Evolutionary conservation across 768 basidiomycete genomes (phyloP).

Genomic region (Cyathus striatus): DNA sequence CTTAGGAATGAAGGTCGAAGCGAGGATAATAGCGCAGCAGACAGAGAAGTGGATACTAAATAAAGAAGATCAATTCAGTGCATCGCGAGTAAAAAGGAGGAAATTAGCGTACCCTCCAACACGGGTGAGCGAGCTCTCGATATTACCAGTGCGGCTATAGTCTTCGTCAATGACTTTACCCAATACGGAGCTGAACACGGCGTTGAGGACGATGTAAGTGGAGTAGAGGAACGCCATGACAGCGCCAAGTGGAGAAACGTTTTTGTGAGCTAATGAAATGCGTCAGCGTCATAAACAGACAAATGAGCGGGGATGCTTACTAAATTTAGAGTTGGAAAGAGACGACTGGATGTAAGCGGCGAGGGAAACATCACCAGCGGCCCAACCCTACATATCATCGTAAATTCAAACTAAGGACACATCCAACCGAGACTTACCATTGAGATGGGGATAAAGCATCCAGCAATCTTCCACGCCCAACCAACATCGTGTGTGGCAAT

Average conservation of each 20-base stretch:
- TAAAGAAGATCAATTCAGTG: background rate
- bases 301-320: conserved; percentile 7
- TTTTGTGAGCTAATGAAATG: conserved; percentile 14
- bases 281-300: background rate
- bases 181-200: conserved; percentile 20
- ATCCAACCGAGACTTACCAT: conserved; percentile 9
- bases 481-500: conserved; percentile 14
- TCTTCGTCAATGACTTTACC: conserved; percentile 26
- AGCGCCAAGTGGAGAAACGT: conserved; percentile 23
- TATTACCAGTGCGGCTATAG: conserved; percentile 13
- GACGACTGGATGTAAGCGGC: conserved; percentile 27
- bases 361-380: conserved; percentile 27
- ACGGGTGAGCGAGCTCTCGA: conserved; percentile 13
- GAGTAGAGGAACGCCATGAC: conserved; percentile 29
- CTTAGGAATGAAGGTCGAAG: conserved; percentile 22
- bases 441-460: conserved; percentile 25
- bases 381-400: conserved; percentile 20
- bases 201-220: conserved; percentile 25
- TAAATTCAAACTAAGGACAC: background rate
- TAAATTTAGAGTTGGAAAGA: conserved; percentile 19
- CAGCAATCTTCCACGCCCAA: conserved; percentile 26
- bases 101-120: conserved; percentile 24
- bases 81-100: background rate
- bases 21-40: conserved; percentile 18
- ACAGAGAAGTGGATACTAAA: conserved; percentile 22